Base-by-base conservation (phyloP, 768 basidiomycete genomes). In the Boletus insuetus region DNA sequence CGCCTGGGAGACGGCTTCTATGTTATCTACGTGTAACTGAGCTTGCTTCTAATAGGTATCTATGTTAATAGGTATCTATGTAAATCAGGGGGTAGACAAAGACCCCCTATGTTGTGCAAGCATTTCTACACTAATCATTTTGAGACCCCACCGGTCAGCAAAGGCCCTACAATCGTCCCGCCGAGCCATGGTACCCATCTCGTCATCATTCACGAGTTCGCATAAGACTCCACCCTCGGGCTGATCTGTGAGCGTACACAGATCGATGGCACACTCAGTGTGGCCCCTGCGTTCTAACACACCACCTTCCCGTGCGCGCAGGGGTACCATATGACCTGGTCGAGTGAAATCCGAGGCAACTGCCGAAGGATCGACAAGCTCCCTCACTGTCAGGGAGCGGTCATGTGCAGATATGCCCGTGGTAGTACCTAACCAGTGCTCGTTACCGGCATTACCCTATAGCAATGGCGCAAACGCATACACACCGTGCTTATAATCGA, bases 361-460 rank as follows among this genome's bases (percentile, higher is more conserved):
- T 16, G 79, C 72, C 13, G 72, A 64, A 6, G 83, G 74, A 29
- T 84, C 80, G 19, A 94, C 91, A 26, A 99, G 83, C 39, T 89
- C 85, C 53, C 91, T 83, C 4, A 81, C 92, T 5, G 96, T 96
- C 51, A 94, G 77, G 34, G 90, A 86, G 52, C 97, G 87, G 74
- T 99, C 97, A 71, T 93, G 87, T 5, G 96, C 96, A 37, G 96
- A 97, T 62, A 99, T 99, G 24, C 97, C 97, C 17, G 97, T 99
- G 4, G 92, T 86, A 5, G 92, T 96, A 3, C 90, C 93, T 92
- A 56, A 10, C 16, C 29, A 39, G 20, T 12, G 7, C 37, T 3
- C 38, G 34, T 41, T 1, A 29, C 38, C 3, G 4, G 14, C 19
- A 42, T 16, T 16, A 13, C 40, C 43, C 17, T 49, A n/a, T 4